phyloP scores from a whole-genome alignment of 2,329 filamentous ascomycete genomes.

The Arachnomyces sp. region DNA sequence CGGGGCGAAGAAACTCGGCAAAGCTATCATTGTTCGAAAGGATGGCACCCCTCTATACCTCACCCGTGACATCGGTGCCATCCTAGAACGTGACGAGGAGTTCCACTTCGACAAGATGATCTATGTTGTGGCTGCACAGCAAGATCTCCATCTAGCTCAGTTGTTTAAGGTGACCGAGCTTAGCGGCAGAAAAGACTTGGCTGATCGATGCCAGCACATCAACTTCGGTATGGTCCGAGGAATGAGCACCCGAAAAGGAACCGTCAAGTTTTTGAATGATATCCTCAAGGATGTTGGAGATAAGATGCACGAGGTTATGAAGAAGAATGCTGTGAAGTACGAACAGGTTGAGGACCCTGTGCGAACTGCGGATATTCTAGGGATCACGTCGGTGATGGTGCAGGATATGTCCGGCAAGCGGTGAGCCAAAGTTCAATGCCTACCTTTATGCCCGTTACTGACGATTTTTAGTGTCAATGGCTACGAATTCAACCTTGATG shows the following conservation, averaged over 20 bases:
- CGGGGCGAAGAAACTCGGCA: constrained; percentile 57
- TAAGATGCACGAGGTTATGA: constrained; percentile 98
- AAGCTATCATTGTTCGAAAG: constrained; percentile 58
- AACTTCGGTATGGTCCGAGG: constrained; percentile 60
- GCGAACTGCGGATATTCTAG: constrained; percentile 74
- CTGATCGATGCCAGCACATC: constrained; percentile 53
- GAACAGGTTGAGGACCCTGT: constrained; percentile 76
- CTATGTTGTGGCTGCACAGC: constrained; percentile 57
- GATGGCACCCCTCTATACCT: constrained; percentile 61
- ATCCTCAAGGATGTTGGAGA: constrained; percentile 74
- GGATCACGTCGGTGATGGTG: constrained; percentile 93
- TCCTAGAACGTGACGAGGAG: constrained; percentile 53
- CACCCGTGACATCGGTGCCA: constrained; percentile 60
- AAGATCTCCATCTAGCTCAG: constrained; percentile 56
- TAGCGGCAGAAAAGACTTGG: constrained; percentile 53
- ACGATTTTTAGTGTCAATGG: constrained; percentile 51
- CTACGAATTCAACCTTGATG: constrained; percentile 57
- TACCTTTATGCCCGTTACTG: constrained; percentile 18
- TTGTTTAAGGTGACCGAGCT: constrained; percentile 57
- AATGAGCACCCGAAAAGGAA: constrained; percentile 59
- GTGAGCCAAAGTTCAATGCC: constrained; percentile 35
- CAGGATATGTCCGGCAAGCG: constrained; percentile 97
- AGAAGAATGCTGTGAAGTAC: constrained; percentile 83
- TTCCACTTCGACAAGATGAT: constrained; percentile 61
- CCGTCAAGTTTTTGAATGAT: constrained; percentile 65